Evolutionary conservation across 768 basidiomycete species (phyloP), one percentile per base, ranked within the genome.

Genomic region (Tulasnella sp.): DNA sequence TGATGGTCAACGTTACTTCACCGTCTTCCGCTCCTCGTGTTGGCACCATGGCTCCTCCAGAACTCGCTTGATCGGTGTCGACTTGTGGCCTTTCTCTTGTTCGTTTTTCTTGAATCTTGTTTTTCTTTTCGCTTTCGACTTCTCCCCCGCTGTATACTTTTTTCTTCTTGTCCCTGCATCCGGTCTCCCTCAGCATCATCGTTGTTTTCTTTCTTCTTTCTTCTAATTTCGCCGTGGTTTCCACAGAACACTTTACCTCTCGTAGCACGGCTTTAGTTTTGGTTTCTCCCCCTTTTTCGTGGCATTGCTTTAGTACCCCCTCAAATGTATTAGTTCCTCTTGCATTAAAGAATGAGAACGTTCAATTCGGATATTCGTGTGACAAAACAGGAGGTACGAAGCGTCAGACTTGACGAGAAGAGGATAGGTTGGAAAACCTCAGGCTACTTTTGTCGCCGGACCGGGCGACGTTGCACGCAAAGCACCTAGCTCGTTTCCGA

Each of bases 1-100:
- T 97, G 76, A 90, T 97, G 88, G 88, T 98, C 75, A 89, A 72
- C 37, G 75, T 76, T 19, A 74, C 73, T 19, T 37, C 73, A 1
- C 52, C 73, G 19, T n/a, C 34, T 22, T 58, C 73, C 22, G 58
- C 52, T 34, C 37, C 29, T 2, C 25, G 45, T 14, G 54, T 74
- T 34, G 73, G 49, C 2, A 45, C 72, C 8, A 36, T 74, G 29
- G 73, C 39, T 58, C 73, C 73, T 54, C 73, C 73, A 58, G 73
- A 74, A 58, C 73, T 74, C 36, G 58, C 58, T 31, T 74, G 34
- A 74, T 74, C 58, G 58, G n/a, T 64, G 22, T 64, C 31, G 11
- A 34, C 58, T 29, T 58, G 29, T 64, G 7, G 6, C 15, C 17
- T 11, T 15, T 5, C 49, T 7, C n/a, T 19, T n/a, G 49, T 49